Evolutionary conservation across 352 stramenopile genomes (phyloP), one percentile per base, ranked within the genome.

Genomic region (Globisporangium cystogenes): DNA sequence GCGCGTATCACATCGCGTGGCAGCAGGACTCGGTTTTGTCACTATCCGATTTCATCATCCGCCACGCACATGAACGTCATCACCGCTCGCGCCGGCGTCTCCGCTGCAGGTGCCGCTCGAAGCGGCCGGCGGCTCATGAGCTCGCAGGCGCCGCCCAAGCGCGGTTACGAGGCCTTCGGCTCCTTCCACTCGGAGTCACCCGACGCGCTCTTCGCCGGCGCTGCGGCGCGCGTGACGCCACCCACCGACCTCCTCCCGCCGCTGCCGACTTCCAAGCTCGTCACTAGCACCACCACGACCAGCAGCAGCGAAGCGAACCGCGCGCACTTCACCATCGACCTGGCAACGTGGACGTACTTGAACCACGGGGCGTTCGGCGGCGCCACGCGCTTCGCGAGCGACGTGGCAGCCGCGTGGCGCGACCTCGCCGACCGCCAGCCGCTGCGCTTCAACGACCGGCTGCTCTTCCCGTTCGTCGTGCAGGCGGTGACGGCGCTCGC

Each of bases 291-390:
- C 24, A 36, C 18, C 23, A 12, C 16, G 11, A 10, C 24, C 5
- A 23, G 11, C 20, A 15, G 26, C 18, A 11, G 21, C 39, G 6
- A 40, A 3, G 18, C n/a, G 20, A 87, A 74, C 45, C 62, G 61
- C 8, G 26, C 46, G 43, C 66, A 76, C 20, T 93, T 90, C 46
- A 67, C 74, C 4, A 52, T 88, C 37, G 77, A 86, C 39, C 63
- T 85, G 10, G 18, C 62, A 0, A 61, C 46, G 15, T 98, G 90
- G 90, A 96, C 82, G 33, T 98, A 97, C 64, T 56, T 98, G 10
- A 98, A 98, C 68, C 95, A 98, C 62, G 93, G 93, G 33, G 92
- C 93, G 1, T 98, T 98, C 59, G 93, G 93, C 10, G 83, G 81
- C 0, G 65, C 90, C 0, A 81, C 91, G 4, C 62, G 63, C 26